Evolutionary conservation across 179 eudicot species (phyloP).

Genomic region (Carnegiea gigantea): DNA sequence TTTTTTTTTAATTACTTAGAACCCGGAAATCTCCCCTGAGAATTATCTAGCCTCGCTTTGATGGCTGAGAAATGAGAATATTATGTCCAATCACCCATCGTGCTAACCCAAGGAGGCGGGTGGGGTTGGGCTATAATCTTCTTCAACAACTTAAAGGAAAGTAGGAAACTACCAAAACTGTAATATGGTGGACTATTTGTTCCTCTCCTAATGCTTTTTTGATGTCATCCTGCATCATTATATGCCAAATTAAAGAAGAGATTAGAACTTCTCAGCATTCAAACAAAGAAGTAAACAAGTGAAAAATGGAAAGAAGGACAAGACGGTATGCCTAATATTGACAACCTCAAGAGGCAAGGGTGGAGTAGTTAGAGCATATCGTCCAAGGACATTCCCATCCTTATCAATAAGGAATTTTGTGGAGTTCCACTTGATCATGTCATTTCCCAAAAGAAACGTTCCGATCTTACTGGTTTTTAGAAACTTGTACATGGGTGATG

Average conservation of each 20-base stretch:
- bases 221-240: constrained; percentile 52
- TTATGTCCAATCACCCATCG: no score
- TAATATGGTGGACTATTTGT: background rate
- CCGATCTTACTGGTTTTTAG: constrained; percentile 59
- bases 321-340: no score
- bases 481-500: constrained; percentile 74
- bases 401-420: constrained; percentile 77
- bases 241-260: constrained; percentile 3
- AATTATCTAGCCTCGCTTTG: no score
- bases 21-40: no score
- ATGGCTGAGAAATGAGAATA: no score
- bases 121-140: background rate
- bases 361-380: constrained; percentile 58
- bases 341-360: constrained; percentile 73
- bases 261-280: background rate
- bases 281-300: background rate
- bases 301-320: background rate
- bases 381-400: constrained; percentile 63
- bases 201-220: constrained; percentile 54
- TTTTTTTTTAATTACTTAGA: no score
- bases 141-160: background rate
- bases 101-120: no score
- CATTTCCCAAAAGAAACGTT: constrained; percentile 33
- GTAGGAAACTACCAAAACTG: background rate
- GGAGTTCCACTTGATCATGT: constrained; percentile 83